Evolutionary conservation across 495 filamentous ascomycete species (phyloP).

Genomic region (Podospora sp.): DNA sequence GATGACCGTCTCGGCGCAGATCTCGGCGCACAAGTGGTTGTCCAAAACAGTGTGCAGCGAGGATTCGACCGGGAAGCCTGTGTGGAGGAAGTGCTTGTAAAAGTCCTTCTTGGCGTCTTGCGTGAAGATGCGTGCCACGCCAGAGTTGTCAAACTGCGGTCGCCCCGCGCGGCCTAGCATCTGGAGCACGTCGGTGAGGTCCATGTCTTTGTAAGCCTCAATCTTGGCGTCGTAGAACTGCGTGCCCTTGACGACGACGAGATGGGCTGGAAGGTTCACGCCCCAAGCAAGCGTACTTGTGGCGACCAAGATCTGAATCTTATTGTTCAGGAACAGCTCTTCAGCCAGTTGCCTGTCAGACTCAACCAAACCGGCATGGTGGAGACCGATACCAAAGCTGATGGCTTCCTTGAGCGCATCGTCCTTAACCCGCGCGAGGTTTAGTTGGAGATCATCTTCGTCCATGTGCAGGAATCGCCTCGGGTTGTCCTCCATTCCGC

Average conservation of each 20-base stretch:
- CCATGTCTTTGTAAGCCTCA: slow-evolving; percentile 98
- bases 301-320: slow-evolving; percentile 96
- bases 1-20: slow-evolving; percentile 85
- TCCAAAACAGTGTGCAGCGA: slow-evolving; percentile 94
- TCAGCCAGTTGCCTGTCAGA: slow-evolving; percentile 88
- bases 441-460: slow-evolving; percentile 87
- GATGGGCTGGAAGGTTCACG: slow-evolving; percentile 95
- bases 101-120: slow-evolving; percentile 99
- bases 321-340: slow-evolving; percentile 95
- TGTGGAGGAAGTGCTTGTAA: slow-evolving; percentile 99
- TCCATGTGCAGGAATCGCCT: slow-evolving; percentile 90
- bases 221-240: slow-evolving; percentile 98
- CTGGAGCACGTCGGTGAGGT: slow-evolving; percentile 96
- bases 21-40: slow-evolving; percentile 95
- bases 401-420: slow-evolving; percentile 87
- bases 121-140: slow-evolving; percentile 95
- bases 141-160: slow-evolving; percentile 93
- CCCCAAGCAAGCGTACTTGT: slow-evolving; percentile 98
- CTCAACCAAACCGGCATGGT: slow-evolving; percentile 96
- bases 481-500: slow-evolving; percentile 98
- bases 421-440: slow-evolving; percentile 85
- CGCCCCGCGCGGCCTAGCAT: slow-evolving; percentile 97
- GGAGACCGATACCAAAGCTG: slow-evolving; percentile 93
- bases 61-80: slow-evolving; percentile 96
- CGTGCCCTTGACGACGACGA: slow-evolving; percentile 97